Percentiles rank a stretch among this genome's conserved stretches.
These are phyloP conservation scores for Lactuca saligna DNA, from an alignment of 129 eudicot species.

Conservation along the genomic window DNA sequence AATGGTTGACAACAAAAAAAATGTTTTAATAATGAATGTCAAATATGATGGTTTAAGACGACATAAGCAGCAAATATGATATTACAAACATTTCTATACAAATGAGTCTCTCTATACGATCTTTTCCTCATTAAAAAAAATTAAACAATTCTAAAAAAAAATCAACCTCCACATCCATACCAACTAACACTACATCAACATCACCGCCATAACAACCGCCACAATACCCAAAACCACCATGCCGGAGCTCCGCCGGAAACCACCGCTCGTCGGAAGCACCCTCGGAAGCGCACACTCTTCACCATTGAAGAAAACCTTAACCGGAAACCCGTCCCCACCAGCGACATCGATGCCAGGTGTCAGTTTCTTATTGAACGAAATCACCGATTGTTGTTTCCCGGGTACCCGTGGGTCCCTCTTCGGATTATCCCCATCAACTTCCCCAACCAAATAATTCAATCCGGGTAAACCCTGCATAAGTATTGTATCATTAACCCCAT, in stretches of 20 bases:
- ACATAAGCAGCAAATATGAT: constrained; percentile 11
- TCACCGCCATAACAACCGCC: constrained; percentile 32
- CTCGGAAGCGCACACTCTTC: constrained; percentile 81
- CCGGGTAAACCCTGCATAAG: constrained; percentile 87
- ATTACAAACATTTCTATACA: constrained; percentile 40
- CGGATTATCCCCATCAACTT: constrained; percentile 53
- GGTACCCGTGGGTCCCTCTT: constrained; percentile 65
- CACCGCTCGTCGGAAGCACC: constrained; percentile 49
- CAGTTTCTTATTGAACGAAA: constrained; percentile 74
- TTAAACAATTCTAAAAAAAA: constrained; percentile 39
- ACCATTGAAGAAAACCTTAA: constrained; percentile 73
- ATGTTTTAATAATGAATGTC: background rate
- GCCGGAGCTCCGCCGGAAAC: constrained; percentile 20
- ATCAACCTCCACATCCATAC: constrained; percentile 10
- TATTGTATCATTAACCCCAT: constrained; percentile 55
- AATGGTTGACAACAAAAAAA: too few relatives aligned
- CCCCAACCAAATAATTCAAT: constrained; percentile 78
- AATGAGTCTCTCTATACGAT: constrained; percentile 23
- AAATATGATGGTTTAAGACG: background rate
- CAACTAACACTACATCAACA: constrained; percentile 38
- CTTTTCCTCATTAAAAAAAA: constrained; percentile 27
- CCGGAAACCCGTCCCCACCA: constrained; percentile 83
- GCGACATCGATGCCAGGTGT: constrained; percentile 55
- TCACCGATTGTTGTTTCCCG: constrained; percentile 92
- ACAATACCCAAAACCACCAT: constrained; percentile 24